phyloP scores from a whole-genome alignment of 2,329 filamentous ascomycete genomes.

The Fusarium buxicola region DNA sequence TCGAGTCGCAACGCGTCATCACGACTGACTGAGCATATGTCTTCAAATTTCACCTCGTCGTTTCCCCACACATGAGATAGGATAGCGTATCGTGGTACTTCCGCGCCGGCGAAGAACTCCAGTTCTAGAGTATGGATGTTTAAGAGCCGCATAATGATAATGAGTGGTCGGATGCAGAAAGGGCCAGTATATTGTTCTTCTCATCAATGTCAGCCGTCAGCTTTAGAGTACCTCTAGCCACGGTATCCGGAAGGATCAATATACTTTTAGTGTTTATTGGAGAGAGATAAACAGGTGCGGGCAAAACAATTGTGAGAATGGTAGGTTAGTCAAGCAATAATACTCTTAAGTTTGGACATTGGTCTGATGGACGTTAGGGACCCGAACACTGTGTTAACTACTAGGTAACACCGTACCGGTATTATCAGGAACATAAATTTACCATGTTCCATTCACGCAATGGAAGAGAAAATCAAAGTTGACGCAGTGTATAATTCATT shows the following conservation, averaged over 20 bases:
- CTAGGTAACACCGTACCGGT: not conserved
- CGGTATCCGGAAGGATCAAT: not conserved
- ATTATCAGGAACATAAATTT: too few species aligned
- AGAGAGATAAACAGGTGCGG: too few species aligned
- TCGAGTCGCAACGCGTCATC: conserved; percentile 6
- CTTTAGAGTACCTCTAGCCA: not conserved
- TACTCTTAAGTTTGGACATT: not conserved
- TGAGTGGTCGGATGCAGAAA: not conserved
- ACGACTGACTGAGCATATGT: conserved; percentile 12
- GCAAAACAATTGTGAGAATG: too few species aligned
- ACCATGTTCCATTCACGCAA: not conserved
- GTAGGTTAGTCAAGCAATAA: not conserved
- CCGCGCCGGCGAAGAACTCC: conserved; percentile 32
- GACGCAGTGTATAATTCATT: not conserved
- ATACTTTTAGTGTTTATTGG: too few species aligned
- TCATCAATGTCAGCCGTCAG: not conserved
- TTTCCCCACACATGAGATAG: conserved; percentile 46
- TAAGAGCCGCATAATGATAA: conserved; percentile 44
- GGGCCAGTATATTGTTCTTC: not conserved
- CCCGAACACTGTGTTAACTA: not conserved
- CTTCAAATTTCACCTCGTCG: conserved; percentile 40
- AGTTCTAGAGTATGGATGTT: conserved; percentile 40
- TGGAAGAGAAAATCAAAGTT: not conserved
- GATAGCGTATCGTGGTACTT: conserved; percentile 42
- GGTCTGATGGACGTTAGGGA: not conserved